Evolutionary conservation across 2,329 filamentous ascomycete genomes (phyloP).

Genomic region (Alternaria alternata): DNA sequence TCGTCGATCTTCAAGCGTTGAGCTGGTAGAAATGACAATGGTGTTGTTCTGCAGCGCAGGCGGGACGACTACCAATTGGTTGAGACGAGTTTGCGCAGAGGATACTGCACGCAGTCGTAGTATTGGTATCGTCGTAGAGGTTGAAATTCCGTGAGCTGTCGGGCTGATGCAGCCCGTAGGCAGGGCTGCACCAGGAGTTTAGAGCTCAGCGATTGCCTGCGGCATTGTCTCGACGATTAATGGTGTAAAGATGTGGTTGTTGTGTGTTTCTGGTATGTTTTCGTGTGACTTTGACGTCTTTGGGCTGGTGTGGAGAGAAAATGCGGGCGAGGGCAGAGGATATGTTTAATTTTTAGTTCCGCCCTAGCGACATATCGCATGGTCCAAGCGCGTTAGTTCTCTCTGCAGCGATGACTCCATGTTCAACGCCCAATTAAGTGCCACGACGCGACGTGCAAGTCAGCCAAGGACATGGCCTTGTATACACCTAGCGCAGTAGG

Average conservation of each 20-base stretch:
- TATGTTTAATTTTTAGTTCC: slow-evolving; percentile 35
- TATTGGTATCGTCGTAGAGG: slow-evolving; percentile 55
- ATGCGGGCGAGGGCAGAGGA: slow-evolving; percentile 36
- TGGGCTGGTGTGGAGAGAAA: slow-evolving; percentile 43
- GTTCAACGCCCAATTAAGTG: slow-evolving; percentile 20
- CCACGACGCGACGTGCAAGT: slow-evolving; percentile 20
- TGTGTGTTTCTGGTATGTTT: slow-evolving; percentile 33
- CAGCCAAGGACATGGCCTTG: slow-evolving; percentile 8
- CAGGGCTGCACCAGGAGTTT: slow-evolving; percentile 59
- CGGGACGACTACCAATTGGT: slow-evolving; percentile 44
- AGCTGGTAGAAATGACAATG: slow-evolving; percentile 46
- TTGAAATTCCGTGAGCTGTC: slow-evolving; percentile 79
- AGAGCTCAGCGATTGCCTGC: slow-evolving; percentile 70
- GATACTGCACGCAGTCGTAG: slow-evolving; percentile 47
- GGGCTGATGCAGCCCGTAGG: slow-evolving; percentile 64
- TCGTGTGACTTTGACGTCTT: slow-evolving; percentile 54
- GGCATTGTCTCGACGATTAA: slow-evolving; percentile 58
- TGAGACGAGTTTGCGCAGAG: slow-evolving; percentile 42
- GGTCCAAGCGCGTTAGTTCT: slow-evolving; percentile 23
- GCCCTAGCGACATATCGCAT: slow-evolving; percentile 34
- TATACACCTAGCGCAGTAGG: slow-evolving; percentile 3
- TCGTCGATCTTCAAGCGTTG: slow-evolving; percentile 47
- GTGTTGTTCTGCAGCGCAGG: slow-evolving; percentile 39
- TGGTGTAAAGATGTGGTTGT: slow-evolving; percentile 34
- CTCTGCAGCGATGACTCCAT: slow-evolving; percentile 34